phyloP scores from a whole-genome alignment of 345 rosid species.

The Syzygium aqueum region DNA sequence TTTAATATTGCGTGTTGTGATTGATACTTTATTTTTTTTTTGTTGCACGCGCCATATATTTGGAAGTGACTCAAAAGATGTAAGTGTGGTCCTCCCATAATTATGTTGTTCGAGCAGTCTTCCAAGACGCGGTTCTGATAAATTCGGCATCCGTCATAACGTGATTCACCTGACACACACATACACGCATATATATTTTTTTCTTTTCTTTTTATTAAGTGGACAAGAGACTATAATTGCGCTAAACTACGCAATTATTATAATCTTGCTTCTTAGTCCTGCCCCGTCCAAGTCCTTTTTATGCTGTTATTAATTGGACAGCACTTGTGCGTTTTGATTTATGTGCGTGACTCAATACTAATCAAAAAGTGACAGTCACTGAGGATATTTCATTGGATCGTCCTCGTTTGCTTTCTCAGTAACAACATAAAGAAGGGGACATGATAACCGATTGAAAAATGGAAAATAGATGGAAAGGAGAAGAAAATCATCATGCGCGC shows the following conservation, averaged over 20 bases:
- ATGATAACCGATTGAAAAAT: background rate
- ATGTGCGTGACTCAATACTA: background rate
- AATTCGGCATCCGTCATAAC: background rate
- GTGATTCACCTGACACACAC: background rate
- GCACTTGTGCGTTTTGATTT: background rate
- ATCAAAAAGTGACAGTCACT: background rate
- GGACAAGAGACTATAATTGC: background rate
- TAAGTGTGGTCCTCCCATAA: background rate
- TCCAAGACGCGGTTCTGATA: background rate
- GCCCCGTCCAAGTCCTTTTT: background rate
- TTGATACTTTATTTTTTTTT: no score
- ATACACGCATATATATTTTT: background rate
- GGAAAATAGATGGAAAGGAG: background rate
- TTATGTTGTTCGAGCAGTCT: background rate
- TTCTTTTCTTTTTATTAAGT: background rate
- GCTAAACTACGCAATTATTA: background rate
- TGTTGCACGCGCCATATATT: background rate
- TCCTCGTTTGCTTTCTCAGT: background rate
- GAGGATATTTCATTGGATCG: background rate
- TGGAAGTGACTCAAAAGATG: background rate
- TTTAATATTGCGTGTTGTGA: background rate
- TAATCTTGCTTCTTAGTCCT: background rate
- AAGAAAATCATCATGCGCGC: background rate
- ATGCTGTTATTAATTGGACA: background rate
- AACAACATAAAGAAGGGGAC: background rate